Percentiles rank a stretch among this genome's conserved stretches.
Evolutionary conservation across 352 stramenopile genomes (phyloP).

Genomic region (Chrysophaeum taylorii): DNA sequence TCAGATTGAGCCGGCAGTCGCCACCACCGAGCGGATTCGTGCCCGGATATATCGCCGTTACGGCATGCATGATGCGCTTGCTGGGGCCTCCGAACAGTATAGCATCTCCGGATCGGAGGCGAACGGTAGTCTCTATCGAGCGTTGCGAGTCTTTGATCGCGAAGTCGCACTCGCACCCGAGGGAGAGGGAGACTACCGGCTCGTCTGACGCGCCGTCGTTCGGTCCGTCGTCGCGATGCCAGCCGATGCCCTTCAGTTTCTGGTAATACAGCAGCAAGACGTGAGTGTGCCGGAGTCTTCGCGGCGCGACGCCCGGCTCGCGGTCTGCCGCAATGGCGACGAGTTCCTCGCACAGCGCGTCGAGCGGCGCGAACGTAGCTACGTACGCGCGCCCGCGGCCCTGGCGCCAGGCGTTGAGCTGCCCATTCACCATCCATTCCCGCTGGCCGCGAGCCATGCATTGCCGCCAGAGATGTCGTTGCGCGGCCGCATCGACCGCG

Average conservation of each 20-base stretch:
- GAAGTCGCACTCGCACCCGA: neutral
- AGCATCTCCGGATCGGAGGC: neutral
- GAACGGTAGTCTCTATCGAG: too few relatives aligned
- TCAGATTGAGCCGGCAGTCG: neutral
- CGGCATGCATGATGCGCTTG: neutral
- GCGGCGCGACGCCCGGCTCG: neutral
- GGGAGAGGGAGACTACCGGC: neutral
- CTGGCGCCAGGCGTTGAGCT: neutral
- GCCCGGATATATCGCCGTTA: neutral
- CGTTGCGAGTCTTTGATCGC: neutral
- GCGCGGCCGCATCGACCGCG: neutral
- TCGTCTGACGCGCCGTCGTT: neutral
- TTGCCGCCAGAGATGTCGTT: neutral
- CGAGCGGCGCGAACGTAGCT: neutral
- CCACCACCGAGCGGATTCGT: neutral
- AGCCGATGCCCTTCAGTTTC: neutral
- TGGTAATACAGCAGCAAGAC: neutral
- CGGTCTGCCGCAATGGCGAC: neutral
- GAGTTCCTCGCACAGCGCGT: neutral
- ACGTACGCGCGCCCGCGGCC: neutral
- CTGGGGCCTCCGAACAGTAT: neutral
- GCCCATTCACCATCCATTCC: neutral
- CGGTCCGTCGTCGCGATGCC: neutral
- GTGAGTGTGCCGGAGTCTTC: neutral
- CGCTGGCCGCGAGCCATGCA: neutral